Evolutionary conservation across 306 rosid species (phyloP).

Genomic region (Quercus gilva): DNA sequence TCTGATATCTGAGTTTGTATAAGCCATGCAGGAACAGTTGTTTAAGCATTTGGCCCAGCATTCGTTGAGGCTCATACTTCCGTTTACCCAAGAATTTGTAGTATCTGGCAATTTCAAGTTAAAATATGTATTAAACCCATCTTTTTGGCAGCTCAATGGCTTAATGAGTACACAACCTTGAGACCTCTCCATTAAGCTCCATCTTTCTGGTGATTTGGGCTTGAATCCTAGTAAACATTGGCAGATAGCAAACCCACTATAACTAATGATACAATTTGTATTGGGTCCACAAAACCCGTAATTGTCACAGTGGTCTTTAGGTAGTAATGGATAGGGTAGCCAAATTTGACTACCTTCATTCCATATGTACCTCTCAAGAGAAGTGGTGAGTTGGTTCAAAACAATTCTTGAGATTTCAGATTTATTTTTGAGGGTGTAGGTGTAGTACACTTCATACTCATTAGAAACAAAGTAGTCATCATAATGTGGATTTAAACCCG

Average conservation of each 20-base stretch:
- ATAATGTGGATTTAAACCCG: conserved; percentile 27
- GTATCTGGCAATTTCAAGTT: conserved; percentile 54
- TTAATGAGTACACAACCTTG: conserved; percentile 41
- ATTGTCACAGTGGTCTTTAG: conserved; percentile 40
- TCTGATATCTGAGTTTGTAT: conserved; percentile 35
- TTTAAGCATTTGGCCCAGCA: conserved; percentile 43
- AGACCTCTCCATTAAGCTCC: conserved; percentile 47
- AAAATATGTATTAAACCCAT: conserved; percentile 32
- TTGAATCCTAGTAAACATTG: conserved; percentile 46
- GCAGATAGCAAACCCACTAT: conserved; percentile 34
- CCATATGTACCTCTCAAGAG: conserved; percentile 36
- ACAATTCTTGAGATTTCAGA: conserved; percentile 39
- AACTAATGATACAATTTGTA: conserved; percentile 32
- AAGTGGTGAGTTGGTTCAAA: conserved; percentile 28
- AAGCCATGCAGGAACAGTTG: conserved; percentile 60
- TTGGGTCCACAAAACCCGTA: conserved; percentile 44
- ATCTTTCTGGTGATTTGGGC: conserved; percentile 34
- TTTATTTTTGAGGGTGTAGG: conserved; percentile 31
- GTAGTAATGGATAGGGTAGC: conserved; percentile 25
- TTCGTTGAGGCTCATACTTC: conserved; percentile 36
- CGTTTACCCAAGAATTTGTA: conserved; percentile 38
- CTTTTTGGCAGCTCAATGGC: conserved; percentile 33
- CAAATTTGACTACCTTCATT: conserved; percentile 33
- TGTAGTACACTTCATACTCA: conserved; percentile 39
- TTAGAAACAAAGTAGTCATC: conserved; percentile 26